Evolutionary conservation across 768 basidiomycete genomes (phyloP).

Genomic region (Pluteus cervinus): DNA sequence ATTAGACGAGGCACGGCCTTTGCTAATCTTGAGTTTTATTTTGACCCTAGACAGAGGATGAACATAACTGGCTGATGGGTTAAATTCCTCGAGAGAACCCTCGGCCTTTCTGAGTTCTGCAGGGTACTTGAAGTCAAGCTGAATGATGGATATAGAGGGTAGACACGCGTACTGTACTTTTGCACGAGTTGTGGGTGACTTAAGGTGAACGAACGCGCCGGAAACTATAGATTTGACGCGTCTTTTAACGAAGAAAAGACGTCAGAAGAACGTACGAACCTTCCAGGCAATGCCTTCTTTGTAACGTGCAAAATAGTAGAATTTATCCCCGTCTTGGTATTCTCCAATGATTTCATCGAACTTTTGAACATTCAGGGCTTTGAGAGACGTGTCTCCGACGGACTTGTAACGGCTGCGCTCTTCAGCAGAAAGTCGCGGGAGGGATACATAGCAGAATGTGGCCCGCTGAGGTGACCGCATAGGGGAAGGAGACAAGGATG

Average conservation of each 20-base stretch:
- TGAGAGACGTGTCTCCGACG: constrained; percentile 25
- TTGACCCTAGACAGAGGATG: constrained; percentile 55
- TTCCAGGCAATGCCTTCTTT: constrained; percentile 51
- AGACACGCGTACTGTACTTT: constrained; percentile 44
- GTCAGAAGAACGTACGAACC: constrained; percentile 40
- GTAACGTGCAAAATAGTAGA: constrained; percentile 59
- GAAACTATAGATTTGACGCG: constrained; percentile 5
- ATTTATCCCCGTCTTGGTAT: constrained; percentile 27
- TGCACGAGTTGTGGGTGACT: constrained; percentile 41
- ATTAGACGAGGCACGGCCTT: constrained; percentile 14
- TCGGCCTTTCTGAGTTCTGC: constrained; percentile 41
- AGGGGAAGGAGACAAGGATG: too few relatives aligned
- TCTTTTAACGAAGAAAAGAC: constrained; percentile 7
- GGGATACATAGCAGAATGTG: constrained; percentile 26
- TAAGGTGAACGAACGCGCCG: constrained; percentile 20
- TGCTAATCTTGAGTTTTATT: constrained; percentile 25
- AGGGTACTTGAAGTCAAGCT: constrained; percentile 8
- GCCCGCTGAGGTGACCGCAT: too few relatives aligned
- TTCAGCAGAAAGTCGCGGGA: constrained; percentile 29
- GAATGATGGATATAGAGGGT: constrained; percentile 3
- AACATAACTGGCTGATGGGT: constrained; percentile 53
- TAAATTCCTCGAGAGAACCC: constrained; percentile 44
- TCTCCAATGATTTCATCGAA: constrained; percentile 55
- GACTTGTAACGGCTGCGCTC: constrained; percentile 37
- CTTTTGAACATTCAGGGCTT: constrained; percentile 22